phyloP scores from a whole-genome alignment of 176 grass and related monocot species.

The Zizania latifolia region DNA sequence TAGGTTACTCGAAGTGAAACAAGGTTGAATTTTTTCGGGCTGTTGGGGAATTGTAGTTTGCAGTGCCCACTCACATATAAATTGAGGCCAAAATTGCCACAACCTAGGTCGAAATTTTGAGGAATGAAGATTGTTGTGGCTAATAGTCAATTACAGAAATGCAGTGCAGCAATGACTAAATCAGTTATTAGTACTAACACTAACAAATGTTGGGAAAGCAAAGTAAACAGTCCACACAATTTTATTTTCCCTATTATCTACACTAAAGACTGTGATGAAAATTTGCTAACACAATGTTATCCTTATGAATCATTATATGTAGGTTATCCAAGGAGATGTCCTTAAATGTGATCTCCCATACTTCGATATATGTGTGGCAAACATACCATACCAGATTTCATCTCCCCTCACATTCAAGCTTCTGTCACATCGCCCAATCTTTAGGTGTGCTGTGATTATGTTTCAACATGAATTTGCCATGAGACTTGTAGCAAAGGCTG shows the following conservation, averaged over 20 bases:
- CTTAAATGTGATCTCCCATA: conserved; percentile 92
- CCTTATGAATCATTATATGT: neutral
- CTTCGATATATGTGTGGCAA: conserved; percentile 94
- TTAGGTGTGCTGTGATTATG: conserved; percentile 96
- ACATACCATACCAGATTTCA: conserved; percentile 94
- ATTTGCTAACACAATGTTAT: neutral
- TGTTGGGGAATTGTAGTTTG: neutral
- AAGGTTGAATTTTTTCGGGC: neutral
- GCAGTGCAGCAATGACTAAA: neutral
- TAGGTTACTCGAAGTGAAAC: neutral
- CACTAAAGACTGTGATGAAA: neutral
- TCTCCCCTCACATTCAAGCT: conserved; percentile 91
- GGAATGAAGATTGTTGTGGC: neutral
- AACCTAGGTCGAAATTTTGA: neutral
- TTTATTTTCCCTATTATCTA: neutral
- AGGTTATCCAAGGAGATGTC: conserved; percentile 96
- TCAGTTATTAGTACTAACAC: neutral
- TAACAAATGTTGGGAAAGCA: neutral
- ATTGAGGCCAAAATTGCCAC: neutral
- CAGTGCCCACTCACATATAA: neutral
- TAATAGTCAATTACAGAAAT: neutral
- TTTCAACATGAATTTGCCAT: conserved; percentile 92
- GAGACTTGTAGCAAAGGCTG: conserved; percentile 81
- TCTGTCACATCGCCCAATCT: conserved; percentile 72
- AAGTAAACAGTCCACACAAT: neutral